phyloP scores from a whole-genome alignment of 2,329 filamentous ascomycete species.

The Exophiala bonariae region DNA sequence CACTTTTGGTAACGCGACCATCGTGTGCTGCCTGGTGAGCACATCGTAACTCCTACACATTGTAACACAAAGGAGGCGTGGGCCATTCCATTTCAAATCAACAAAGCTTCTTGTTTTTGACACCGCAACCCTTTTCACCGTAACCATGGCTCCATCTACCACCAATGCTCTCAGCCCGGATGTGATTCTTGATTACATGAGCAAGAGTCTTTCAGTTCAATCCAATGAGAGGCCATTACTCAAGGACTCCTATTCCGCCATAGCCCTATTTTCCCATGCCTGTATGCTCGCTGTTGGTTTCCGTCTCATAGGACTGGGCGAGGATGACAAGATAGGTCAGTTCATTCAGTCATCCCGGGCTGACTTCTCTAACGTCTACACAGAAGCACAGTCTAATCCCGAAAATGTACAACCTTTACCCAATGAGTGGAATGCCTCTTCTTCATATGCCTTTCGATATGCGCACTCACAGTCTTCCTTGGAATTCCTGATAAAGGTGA shows the following conservation, averaged over 20 bases:
- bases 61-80: no score
- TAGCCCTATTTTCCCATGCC: constrained; percentile 81
- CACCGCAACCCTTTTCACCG: not conserved
- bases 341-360: constrained; percentile 10
- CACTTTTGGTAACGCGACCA: no score
- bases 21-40: no score
- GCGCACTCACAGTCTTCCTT: constrained; percentile 81
- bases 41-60: no score
- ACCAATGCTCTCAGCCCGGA: constrained; percentile 22
- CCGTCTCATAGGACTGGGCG: constrained; percentile 76
- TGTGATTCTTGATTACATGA: constrained; percentile 29
- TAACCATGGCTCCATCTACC: constrained; percentile 22
- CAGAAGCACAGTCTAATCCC: constrained; percentile 56
- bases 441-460: constrained; percentile 79
- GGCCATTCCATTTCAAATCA: no score
- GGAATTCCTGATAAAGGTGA: constrained; percentile 79
- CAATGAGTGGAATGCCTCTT: constrained; percentile 74
- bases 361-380: constrained; percentile 14
- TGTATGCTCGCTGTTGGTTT: constrained; percentile 81
- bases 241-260: constrained; percentile 67
- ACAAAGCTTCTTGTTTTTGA: no score
- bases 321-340: constrained; percentile 73
- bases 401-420: constrained; percentile 65
- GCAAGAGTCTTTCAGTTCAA: constrained; percentile 29
- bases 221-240: constrained; percentile 27